Evolutionary conservation across 2,329 filamentous ascomycete genomes (phyloP), one percentile per base, ranked within the genome.

Genomic region (Aspergillus candidus): DNA sequence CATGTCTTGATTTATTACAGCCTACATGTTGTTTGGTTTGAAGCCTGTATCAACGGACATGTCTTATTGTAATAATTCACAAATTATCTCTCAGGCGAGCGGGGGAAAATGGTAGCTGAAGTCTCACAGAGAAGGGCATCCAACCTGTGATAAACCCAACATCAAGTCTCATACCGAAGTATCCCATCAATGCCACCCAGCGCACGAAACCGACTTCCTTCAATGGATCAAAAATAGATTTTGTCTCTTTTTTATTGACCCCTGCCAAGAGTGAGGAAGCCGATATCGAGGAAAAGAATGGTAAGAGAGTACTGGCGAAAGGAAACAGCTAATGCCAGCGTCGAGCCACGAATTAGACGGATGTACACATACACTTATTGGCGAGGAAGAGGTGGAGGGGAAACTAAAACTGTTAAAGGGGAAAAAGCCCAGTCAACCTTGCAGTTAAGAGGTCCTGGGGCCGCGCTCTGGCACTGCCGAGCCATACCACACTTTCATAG

Each of bases 181-280:
- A 54, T 47, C 56, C 50, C 49, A 51, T 47, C 50, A 52, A 54
- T 53, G 58, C 57, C 51, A 46, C 43, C 46, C 54, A 52, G 51
- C 48, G 50, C 50, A 36, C 47, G 49, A 47, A 55, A 49, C 47
- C 22, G 45, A 43, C 38, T 41, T 50, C 44, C 47, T 55, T 47
- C 43, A 32, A 39, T 49, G 38, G 40, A 41, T 54, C 43, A 48
- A 55, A 42, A 49, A 47, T 47, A 46, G 40, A 38, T 46, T 48
- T 46, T 49, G 46, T 43, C 32, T 49, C 51, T 52, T 27, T 10
- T 10, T 27, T 7, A 10, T 10, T 8, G 22, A 7, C 22, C 53
- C 50, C 58, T 57, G 40, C 43, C 38, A 36, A 38, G 29, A 43
- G 40, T 44, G 41, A 46, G 35, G 34, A 43, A 35, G 32, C 17